phyloP scores from a whole-genome alignment of 148 eudicot genomes.

The Gaultheria prostrata region DNA sequence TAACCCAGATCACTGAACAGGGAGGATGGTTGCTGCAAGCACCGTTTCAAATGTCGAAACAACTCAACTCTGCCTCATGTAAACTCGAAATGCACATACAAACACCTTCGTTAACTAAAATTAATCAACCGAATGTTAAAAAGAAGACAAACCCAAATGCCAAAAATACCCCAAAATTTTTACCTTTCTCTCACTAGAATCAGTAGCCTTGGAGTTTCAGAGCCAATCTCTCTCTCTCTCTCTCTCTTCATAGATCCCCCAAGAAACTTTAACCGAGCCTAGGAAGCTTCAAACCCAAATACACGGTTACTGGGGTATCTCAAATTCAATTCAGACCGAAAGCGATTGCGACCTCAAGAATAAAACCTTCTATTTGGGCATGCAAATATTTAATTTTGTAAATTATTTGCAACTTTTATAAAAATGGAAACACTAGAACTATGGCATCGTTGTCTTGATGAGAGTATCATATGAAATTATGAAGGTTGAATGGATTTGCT shows the following conservation, averaged over 20 bases:
- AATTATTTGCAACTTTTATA: not conserved
- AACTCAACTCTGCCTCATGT: not conserved
- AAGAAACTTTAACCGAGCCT: not conserved
- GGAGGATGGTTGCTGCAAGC: slow-evolving; percentile 1
- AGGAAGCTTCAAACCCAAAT: slow-evolving; percentile 9
- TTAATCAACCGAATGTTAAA: not conserved
- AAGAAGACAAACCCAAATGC: slow-evolving; percentile 14
- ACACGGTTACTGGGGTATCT: not conserved
- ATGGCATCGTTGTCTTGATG: not conserved
- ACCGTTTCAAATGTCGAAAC: not conserved
- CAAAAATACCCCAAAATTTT: slow-evolving; percentile 11
- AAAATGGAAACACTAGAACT: too few species aligned
- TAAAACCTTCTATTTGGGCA: not conserved
- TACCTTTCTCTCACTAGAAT: slow-evolving; percentile 15
- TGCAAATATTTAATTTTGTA: not conserved
- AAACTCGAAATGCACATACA: slow-evolving; percentile 2
- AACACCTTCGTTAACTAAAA: not conserved
- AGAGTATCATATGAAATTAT: not conserved
- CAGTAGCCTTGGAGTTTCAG: too few species aligned
- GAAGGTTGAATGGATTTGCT: not conserved
- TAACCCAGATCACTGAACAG: not conserved
- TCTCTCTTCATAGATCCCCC: not conserved
- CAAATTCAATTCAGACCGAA: slow-evolving; percentile 2
- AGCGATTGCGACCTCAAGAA: slow-evolving; percentile 11
- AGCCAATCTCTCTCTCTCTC: not conserved